phyloP scores from a whole-genome alignment of 2,329 filamentous ascomycete species.

The Sodiomyces alkalinus region DNA sequence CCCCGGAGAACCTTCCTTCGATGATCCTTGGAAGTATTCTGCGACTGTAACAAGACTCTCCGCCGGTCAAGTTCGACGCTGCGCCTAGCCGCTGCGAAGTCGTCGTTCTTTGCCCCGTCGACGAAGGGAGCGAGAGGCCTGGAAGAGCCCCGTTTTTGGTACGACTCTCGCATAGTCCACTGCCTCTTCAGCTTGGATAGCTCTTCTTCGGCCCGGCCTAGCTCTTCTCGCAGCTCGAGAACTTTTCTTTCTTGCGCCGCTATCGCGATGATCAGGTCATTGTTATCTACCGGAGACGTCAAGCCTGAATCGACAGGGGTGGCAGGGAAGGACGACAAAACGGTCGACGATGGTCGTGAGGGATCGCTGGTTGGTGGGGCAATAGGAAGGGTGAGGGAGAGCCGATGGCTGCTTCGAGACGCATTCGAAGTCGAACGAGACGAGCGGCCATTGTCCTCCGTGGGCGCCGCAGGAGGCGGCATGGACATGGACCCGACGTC shows the following conservation, averaged over 20 bases:
- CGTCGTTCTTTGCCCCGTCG: conserved; percentile 18
- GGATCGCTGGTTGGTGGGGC: conserved; percentile 35
- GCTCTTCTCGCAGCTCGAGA: conserved; percentile 78
- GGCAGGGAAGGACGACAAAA: conserved; percentile 29
- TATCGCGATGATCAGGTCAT: conserved; percentile 71
- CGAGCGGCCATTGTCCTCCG: conserved; percentile 27
- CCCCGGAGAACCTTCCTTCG: conserved; percentile 54
- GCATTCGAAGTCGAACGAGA: conserved; percentile 36
- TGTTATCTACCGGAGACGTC: conserved; percentile 36
- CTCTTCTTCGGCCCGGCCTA: conserved; percentile 68
- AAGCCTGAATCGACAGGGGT: conserved; percentile 32
- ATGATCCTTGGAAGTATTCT: conserved; percentile 24
- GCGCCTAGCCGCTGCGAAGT: conserved; percentile 21
- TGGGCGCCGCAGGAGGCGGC: conserved; percentile 20
- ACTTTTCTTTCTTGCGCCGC: conserved; percentile 85
- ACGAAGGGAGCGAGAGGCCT: conserved; percentile 16
- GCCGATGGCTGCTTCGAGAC: conserved; percentile 39
- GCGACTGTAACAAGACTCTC: conserved; percentile 43
- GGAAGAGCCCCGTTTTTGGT: conserved; percentile 57
- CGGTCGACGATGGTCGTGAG: conserved; percentile 33
- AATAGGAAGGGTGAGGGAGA: conserved; percentile 48
- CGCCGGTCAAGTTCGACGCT: conserved; percentile 56
- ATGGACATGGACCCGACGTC: conserved; percentile 17
- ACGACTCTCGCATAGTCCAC: conserved; percentile 64
- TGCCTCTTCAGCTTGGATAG: conserved; percentile 65